Base-by-base conservation (phyloP, 2,329 filamentous ascomycete genomes). In the Colletotrichum sidae region DNA sequence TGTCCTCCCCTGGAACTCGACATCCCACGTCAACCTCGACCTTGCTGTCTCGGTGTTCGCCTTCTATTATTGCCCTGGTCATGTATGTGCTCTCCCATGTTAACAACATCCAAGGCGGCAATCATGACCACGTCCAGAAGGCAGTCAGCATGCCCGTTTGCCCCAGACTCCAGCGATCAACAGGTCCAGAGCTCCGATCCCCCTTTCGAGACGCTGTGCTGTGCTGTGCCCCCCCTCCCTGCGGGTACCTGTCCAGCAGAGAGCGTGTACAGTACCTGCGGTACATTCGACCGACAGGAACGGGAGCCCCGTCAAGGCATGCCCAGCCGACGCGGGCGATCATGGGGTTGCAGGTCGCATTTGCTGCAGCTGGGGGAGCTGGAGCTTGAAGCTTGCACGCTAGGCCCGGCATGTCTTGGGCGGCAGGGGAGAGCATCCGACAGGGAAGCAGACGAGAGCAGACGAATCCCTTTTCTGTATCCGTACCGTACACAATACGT, bases 271-370 rank as follows among this genome's bases (percentile, higher is more conserved):
- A 13, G 9, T 17, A n/a, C 35, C 35, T 17, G 50, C 10, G 45
- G 55, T 25, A 33, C 47, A 49, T 9, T 25, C 8, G 59, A 45
- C 17, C 8, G 52, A 56, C 55, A 51, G 46, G 55, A 58, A 58
- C 46, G 46, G 39, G 46, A 53, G 44, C 39, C 62, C 58, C 62
- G 62, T 62, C 53, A 35, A 56, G 62, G 58, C 62, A 62, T 62
- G 62, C 41, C 62, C 58, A 65, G 62, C 62, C 62, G 62, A 65
- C 45, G 52, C 37, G 47, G 46, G 58, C 58, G 58, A 65, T 65
- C 62, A 65, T 65, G 58, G 62, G 62, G 58, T 57, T 34, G 52
- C 58, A 65, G 58, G 25, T 25, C 25, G 25, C 25, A 5, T 25
- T 5, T 25, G 25, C 25, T 25, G 25, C 25, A 25, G 25, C 25